A percentile compares a stretch with the other conserved stretches of the same genome.
Evolutionary conservation across 78 protist genomes (phyloP).

Genomic region (Polysphondylium violaceum): DNA sequence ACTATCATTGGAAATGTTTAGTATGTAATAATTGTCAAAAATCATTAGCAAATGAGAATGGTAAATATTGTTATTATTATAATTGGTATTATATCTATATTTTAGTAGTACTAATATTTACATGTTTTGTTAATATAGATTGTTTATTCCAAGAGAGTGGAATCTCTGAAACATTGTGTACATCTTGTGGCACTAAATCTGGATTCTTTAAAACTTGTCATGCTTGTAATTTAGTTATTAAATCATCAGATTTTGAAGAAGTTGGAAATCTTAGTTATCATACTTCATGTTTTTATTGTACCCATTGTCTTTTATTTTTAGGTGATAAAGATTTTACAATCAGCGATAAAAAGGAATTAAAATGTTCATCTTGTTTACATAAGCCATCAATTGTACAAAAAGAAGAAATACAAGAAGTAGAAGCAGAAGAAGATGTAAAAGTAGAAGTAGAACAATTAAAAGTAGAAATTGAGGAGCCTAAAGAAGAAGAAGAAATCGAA

Average conservation of each 20-base stretch:
- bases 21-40: slow-evolving; percentile 24
- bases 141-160: slow-evolving; percentile 58
- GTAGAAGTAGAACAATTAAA: neutral
- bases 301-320: slow-evolving; percentile 5
- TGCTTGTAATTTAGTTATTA: slow-evolving; percentile 50
- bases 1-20: slow-evolving; percentile 75
- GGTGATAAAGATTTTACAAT: slow-evolving; percentile 36
- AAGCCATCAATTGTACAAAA: neutral
- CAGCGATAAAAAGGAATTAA: neutral
- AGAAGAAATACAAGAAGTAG: neutral
- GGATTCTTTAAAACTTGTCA: slow-evolving; percentile 58
- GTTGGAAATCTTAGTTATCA: slow-evolving; percentile 48
- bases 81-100: neutral
- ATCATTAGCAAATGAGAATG: slow-evolving; percentile 25
- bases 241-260: slow-evolving; percentile 66
- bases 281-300: slow-evolving; percentile 46
- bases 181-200: slow-evolving; percentile 22
- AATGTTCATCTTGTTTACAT: slow-evolving; percentile 6
- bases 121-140: slow-evolving; percentile 7
- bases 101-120: neutral
- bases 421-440: neutral
- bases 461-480: neutral
- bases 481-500: neutral
- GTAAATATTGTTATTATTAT: neutral
- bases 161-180: slow-evolving; percentile 28